Evolutionary conservation across 2,329 filamentous ascomycete genomes (phyloP).

Genomic region (Alternaria arborescens): DNA sequence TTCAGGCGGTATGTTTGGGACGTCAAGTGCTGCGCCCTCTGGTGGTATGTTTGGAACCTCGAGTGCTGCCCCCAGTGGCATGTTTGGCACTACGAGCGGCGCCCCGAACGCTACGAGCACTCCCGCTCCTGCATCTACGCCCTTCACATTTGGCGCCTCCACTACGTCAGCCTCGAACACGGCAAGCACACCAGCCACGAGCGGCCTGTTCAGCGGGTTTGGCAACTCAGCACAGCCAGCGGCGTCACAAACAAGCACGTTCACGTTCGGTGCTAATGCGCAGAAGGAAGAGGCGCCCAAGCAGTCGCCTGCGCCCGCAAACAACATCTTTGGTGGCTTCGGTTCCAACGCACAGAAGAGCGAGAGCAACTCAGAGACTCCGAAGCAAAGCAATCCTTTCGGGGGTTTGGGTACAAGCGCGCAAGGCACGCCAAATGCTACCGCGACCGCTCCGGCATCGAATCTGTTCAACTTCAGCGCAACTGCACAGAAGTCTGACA

Average conservation of each 20-base stretch:
- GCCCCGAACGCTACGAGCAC: slow-evolving; percentile 23
- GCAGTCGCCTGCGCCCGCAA: slow-evolving; percentile 17
- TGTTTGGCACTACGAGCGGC: slow-evolving; percentile 25
- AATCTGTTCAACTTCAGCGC: slow-evolving; percentile 29
- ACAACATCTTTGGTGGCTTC: slow-evolving; percentile 27
- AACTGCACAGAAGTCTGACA: slow-evolving; percentile 18
- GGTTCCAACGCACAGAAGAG: slow-evolving; percentile 26
- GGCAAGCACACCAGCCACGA: slow-evolving; percentile 23
- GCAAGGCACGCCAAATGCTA: slow-evolving; percentile 17
- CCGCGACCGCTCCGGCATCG: slow-evolving; percentile 21
- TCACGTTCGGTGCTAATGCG: slow-evolving; percentile 23
- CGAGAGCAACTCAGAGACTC: slow-evolving; percentile 12
- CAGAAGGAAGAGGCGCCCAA: slow-evolving; percentile 16
- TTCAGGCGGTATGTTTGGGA: slow-evolving; percentile 26
- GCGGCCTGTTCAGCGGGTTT: slow-evolving; percentile 20
- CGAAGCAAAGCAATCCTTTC: slow-evolving; percentile 23
- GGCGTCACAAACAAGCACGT: slow-evolving; percentile 17
- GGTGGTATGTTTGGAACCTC: slow-evolving; percentile 28
- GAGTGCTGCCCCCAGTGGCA: slow-evolving; percentile 20
- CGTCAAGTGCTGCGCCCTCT: slow-evolving; percentile 22
- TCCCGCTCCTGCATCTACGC: slow-evolving; percentile 24
- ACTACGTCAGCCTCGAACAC: slow-evolving; percentile 24
- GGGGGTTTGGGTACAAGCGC: slow-evolving; percentile 23
- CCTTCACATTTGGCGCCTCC: slow-evolving; percentile 28
- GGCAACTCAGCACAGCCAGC: slow-evolving; percentile 8